phyloP scores from a whole-genome alignment of 768 basidiomycete species.

The Boletus sp. region DNA sequence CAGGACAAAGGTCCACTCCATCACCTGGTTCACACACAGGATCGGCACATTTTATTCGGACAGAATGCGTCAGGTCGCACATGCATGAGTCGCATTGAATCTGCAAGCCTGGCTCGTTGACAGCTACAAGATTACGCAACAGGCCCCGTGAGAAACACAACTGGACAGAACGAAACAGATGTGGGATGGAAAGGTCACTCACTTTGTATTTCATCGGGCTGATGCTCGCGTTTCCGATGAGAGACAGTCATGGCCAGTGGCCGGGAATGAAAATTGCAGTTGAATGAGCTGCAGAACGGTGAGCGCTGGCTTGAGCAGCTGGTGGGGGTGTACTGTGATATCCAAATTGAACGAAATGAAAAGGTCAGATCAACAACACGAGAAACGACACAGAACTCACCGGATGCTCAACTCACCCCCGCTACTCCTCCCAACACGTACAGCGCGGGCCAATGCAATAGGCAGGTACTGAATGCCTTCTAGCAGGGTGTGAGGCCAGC shows the following conservation, averaged over 20 bases:
- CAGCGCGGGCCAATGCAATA: background rate
- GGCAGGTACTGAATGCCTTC: background rate
- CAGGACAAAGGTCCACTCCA: slow-evolving; percentile 91
- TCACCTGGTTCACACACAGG: slow-evolving; percentile 67
- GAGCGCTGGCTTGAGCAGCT: background rate
- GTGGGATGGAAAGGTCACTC: slow-evolving; percentile 23
- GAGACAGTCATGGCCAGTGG: slow-evolving; percentile 55
- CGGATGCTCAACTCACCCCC: background rate
- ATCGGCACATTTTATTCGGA: slow-evolving; percentile 95
- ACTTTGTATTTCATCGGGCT: slow-evolving; percentile 67
- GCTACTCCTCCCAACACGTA: background rate
- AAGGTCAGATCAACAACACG: background rate
- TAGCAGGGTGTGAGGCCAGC: background rate
- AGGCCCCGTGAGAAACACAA: slow-evolving; percentile 27
- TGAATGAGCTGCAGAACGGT: background rate
- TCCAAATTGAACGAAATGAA: background rate
- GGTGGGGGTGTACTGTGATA: background rate
- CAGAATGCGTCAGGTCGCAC: slow-evolving; percentile 92
- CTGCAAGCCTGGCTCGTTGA: slow-evolving; percentile 80
- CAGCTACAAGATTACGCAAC: slow-evolving; percentile 45
- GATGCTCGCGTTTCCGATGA: slow-evolving; percentile 61
- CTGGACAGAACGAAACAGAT: background rate
- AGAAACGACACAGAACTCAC: slow-evolving; percentile 1
- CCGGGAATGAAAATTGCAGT: background rate
- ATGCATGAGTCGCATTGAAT: slow-evolving; percentile 83